Evolutionary conservation across 495 filamentous ascomycete genomes (phyloP).

Genomic region (Hyaloscypha hepaticicola): DNA sequence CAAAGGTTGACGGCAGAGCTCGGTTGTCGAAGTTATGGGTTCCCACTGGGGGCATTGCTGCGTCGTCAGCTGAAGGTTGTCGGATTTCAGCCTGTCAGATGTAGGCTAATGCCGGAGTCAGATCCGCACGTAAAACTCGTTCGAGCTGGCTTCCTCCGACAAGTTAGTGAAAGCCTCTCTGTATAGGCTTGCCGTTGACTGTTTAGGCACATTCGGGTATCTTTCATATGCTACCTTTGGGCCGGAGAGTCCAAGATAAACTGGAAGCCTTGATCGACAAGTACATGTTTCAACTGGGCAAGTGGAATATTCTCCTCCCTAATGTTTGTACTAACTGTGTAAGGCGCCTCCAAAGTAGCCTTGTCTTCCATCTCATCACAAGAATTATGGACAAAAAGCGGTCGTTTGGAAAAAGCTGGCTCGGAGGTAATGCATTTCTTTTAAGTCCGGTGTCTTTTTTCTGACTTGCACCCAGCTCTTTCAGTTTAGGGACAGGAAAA

Average conservation of each 20-base stretch:
- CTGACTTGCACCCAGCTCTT: conserved; percentile 60
- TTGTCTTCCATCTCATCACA: conserved; percentile 87
- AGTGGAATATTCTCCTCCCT: conserved; percentile 22
- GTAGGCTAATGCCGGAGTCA: conserved; percentile 30
- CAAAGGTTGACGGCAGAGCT: conserved; percentile 52
- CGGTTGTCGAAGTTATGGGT: conserved; percentile 76
- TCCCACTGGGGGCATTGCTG: conserved; percentile 70
- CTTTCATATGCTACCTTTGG: conserved; percentile 92
- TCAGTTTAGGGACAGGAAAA: conserved; percentile 75
- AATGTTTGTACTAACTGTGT: background rate
- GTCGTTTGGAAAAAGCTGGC: conserved; percentile 38
- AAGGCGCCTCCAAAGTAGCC: conserved; percentile 86
- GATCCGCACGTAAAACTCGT: conserved; percentile 75
- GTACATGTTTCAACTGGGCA: conserved; percentile 79
- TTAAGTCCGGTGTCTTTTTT: background rate
- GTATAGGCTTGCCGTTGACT: background rate
- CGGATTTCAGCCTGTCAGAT: conserved; percentile 19
- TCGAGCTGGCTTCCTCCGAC: conserved; percentile 76
- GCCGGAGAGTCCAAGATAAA: conserved; percentile 84
- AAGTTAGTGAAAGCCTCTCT: conserved; percentile 44
- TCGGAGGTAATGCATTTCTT: conserved; percentile 39
- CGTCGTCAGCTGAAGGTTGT: conserved; percentile 49
- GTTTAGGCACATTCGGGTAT: conserved; percentile 77
- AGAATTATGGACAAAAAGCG: conserved; percentile 70
- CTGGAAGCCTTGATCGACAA: conserved; percentile 81